Evolutionary conservation across 306 rosid species (phyloP).

Genomic region (Cucurbita moschata): DNA sequence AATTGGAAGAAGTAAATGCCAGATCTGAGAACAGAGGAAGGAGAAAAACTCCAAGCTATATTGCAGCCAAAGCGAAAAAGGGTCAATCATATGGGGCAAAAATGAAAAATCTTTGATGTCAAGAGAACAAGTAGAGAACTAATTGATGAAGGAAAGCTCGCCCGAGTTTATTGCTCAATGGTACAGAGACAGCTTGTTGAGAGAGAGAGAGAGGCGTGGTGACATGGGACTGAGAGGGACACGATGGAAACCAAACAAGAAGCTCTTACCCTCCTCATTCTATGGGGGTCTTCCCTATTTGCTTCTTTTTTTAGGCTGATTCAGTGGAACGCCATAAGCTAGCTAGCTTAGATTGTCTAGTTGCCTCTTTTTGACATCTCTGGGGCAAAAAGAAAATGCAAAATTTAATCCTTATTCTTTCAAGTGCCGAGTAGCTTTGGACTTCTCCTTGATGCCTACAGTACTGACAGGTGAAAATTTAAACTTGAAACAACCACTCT

Average conservation of each 20-base stretch:
- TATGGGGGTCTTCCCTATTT: slow-evolving; percentile 1
- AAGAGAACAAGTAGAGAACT: not conserved
- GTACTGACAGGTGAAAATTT: not conserved
- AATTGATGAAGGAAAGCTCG: not conserved
- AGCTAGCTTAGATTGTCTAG: not conserved
- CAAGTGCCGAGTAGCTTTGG: not conserved
- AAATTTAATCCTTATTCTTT: not conserved
- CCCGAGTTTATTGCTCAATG: slow-evolving; percentile 3
- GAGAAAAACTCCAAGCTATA: not conserved
- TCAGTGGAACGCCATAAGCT: not conserved
- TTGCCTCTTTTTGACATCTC: not conserved
- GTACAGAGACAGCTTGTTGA: not conserved
- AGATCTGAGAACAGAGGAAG: not conserved
- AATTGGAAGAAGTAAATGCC: not conserved
- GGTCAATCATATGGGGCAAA: not conserved
- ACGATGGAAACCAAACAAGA: not conserved
- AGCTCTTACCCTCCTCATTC: slow-evolving; percentile 6
- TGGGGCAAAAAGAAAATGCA: not conserved
- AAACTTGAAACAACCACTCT: not conserved
- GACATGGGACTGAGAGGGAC: slow-evolving; percentile 12
- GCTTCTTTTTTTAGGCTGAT: slow-evolving; percentile 6
- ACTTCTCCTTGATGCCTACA: not conserved
- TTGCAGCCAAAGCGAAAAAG: not conserved
- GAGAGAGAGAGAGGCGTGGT: not conserved
- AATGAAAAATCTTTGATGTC: not conserved